phyloP scores from a whole-genome alignment of 306 rosid species.

The Notholithocarpus densiflorus region DNA sequence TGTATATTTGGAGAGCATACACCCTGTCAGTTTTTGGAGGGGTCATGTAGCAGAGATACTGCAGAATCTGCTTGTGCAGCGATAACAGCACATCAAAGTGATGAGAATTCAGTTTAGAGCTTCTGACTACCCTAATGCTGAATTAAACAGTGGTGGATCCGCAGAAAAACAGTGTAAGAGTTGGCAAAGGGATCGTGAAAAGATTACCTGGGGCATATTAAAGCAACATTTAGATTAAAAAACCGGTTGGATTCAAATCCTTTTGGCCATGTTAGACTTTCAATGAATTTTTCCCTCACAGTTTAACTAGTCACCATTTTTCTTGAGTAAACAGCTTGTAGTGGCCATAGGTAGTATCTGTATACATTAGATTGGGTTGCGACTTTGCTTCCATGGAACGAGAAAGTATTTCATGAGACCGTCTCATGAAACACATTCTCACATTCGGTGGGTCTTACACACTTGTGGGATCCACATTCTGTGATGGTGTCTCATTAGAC shows the following conservation, averaged over 20 bases:
- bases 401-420: too few species aligned
- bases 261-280: not conserved
- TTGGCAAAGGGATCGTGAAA: not conserved
- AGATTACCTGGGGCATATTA: not conserved
- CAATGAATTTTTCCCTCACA: not conserved
- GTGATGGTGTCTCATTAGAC: too few species aligned
- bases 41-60: not conserved
- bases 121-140: not conserved
- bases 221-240: not conserved
- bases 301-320: not conserved
- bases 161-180: not conserved
- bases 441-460: too few species aligned
- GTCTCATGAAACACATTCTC: too few species aligned
- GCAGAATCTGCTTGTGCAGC: not conserved
- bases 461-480: too few species aligned
- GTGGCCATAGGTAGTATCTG: not conserved
- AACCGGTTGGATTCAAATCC: not conserved
- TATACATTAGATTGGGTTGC: not conserved
- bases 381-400: not conserved
- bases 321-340: not conserved
- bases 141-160: not conserved
- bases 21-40: not conserved
- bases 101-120: not conserved
- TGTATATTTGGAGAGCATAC: not conserved
- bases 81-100: not conserved